phyloP scores from a whole-genome alignment of 2,329 filamentous ascomycete species.

The Microsporum ferrugineum region DNA sequence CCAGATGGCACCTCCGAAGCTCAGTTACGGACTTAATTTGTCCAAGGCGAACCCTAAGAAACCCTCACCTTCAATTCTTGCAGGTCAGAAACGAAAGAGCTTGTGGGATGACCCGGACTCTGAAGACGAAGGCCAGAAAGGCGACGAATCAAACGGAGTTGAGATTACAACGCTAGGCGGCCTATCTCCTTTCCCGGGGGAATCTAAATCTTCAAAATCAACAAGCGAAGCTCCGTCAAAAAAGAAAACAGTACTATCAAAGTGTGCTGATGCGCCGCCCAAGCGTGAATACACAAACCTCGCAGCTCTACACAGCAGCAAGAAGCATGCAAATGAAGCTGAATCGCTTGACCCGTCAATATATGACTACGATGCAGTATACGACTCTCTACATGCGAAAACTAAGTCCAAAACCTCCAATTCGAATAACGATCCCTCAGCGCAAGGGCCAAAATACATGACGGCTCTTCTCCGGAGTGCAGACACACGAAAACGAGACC shows the following conservation, averaged over 20 bases:
- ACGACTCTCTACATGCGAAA: conserved; percentile 38
- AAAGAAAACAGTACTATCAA: background rate
- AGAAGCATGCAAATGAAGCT: conserved; percentile 34
- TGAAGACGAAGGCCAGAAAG: conserved; percentile 18
- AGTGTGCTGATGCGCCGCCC: conserved; percentile 8
- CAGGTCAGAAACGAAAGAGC: conserved; percentile 37
- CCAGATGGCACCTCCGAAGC: conserved; percentile 23
- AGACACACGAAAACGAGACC: conserved; percentile 52
- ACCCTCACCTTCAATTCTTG: conserved; percentile 20
- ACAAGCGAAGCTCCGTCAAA: background rate
- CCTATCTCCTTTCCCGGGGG: conserved; percentile 12
- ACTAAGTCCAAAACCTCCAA: conserved; percentile 19
- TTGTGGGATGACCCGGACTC: conserved; percentile 37
- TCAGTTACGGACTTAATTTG: conserved; percentile 36
- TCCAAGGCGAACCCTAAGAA: conserved; percentile 25
- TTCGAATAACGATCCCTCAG: conserved; percentile 14
- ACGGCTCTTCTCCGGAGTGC: conserved; percentile 47
- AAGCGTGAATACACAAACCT: conserved; percentile 31
- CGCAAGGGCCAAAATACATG: conserved; percentile 48
- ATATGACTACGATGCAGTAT: conserved; percentile 41
- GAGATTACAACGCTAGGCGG: conserved; percentile 33
- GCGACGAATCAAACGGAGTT: conserved; percentile 11
- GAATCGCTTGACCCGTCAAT: conserved; percentile 36
- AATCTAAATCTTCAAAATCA: background rate
- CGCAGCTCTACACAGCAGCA: conserved; percentile 36